Percentiles rank a stretch among this genome's conserved stretches.
Evolutionary conservation across 257 asterid species (phyloP).

Genomic region (Cruciata laevipes): DNA sequence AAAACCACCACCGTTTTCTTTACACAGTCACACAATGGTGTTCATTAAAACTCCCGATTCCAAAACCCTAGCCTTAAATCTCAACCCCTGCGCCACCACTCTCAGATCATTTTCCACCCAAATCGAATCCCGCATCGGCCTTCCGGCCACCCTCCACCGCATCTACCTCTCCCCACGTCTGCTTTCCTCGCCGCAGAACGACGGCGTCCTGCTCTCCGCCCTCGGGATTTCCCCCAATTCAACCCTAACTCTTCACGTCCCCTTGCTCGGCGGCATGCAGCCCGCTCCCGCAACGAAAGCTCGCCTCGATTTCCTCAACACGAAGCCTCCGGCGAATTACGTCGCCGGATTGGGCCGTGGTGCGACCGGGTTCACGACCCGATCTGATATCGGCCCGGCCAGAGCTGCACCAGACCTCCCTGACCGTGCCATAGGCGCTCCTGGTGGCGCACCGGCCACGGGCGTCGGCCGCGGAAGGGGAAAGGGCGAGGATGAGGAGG

Average conservation of each 20-base stretch:
- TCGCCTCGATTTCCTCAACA: constrained; percentile 49
- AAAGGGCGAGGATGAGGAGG: constrained; percentile 71
- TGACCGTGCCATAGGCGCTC: constrained; percentile 45
- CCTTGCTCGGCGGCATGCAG: constrained; percentile 63
- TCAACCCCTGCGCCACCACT: constrained; percentile 47
- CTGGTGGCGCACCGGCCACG: constrained; percentile 30
- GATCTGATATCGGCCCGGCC: constrained; percentile 95
- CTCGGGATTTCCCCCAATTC: constrained; percentile 48
- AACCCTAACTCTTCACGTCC: constrained; percentile 49
- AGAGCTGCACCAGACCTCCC: constrained; percentile 89
- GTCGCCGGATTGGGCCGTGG: constrained; percentile 97
- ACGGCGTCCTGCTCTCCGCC: constrained; percentile 23
- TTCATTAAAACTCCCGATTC: constrained; percentile 42
- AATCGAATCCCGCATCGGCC: constrained; percentile 29
- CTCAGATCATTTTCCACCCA: constrained; percentile 30
- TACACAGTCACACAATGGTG: constrained; percentile 30
- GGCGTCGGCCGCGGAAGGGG: constrained; percentile 69
- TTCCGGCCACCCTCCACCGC: constrained; percentile 52
- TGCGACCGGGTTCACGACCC: constrained; percentile 92
- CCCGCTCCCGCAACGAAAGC: constrained; percentile 52
- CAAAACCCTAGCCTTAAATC: constrained; percentile 50
- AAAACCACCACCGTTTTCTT: not conserved
- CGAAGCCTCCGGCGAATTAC: constrained; percentile 70
- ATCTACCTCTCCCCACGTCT: constrained; percentile 46
- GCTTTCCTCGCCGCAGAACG: constrained; percentile 31